Percentiles rank a stretch among this genome's conserved stretches.
These are phyloP conservation scores for Hydnomerulius pinastri DNA, from an alignment of 768 basidiomycete species.

Conservation along the genomic window DNA sequence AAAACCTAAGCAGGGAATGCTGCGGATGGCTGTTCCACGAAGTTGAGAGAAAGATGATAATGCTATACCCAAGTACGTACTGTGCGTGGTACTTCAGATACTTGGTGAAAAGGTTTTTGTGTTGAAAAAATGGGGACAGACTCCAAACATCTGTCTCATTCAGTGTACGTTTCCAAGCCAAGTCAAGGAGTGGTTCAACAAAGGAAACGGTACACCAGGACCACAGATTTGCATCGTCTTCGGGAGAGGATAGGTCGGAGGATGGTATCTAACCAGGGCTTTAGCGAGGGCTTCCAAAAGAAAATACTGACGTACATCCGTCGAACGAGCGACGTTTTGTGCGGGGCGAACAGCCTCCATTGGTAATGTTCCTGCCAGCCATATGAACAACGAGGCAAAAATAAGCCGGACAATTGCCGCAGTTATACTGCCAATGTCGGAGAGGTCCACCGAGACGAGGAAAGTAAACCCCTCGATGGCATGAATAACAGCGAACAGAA, in stretches of 20 bases:
- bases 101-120: conserved; percentile 68
- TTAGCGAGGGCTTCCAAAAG: conserved; percentile 7
- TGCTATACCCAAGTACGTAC: conserved; percentile 29
- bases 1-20: conserved; percentile 61
- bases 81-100: conserved; percentile 51
- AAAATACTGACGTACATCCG: conserved; percentile 42
- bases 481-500: conserved; percentile 44
- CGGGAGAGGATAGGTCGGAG: conserved; percentile 53
- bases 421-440: conserved; percentile 14
- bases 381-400: conserved; percentile 40
- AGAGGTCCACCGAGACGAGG: conserved; percentile 30
- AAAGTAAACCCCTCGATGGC: conserved; percentile 38
- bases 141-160: conserved; percentile 56
- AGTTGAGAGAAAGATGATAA: conserved; percentile 1
- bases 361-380: conserved; percentile 59
- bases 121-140: conserved; percentile 66
- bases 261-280: conserved; percentile 47
- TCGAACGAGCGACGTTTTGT: conserved; percentile 47
- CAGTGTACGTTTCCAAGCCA: conserved; percentile 51
- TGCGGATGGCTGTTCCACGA: conserved; percentile 44
- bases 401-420: conserved; percentile 33
- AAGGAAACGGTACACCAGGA: conserved; percentile 67
- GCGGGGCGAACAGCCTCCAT: conserved; percentile 46
- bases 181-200: conserved; percentile 58
- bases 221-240: conserved; percentile 66